Percentiles rank a stretch among this genome's conserved stretches.
phyloP scores from a whole-genome alignment of 2,329 filamentous ascomycete genomes.

The Aspergillus sojae region DNA sequence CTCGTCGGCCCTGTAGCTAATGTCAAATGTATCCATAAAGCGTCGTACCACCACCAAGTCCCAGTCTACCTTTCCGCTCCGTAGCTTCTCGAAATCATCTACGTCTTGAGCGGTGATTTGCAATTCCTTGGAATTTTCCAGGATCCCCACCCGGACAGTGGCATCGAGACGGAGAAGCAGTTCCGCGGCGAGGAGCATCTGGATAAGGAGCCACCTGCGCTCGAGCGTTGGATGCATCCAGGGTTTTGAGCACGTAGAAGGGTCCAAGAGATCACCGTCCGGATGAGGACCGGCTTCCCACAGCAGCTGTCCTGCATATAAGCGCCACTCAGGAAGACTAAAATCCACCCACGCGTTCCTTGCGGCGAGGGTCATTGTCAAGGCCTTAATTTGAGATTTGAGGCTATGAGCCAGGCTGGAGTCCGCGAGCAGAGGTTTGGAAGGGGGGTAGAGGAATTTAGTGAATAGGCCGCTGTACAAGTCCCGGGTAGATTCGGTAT shows the following conservation, averaged over 20 bases:
- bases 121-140: constrained; percentile 42
- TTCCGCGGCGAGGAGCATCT: constrained; percentile 58
- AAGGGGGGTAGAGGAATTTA: constrained; percentile 41
- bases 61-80: constrained; percentile 58
- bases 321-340: constrained; percentile 49
- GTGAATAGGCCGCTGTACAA: constrained; percentile 40
- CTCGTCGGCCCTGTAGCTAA: constrained; percentile 29
- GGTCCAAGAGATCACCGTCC: constrained; percentile 36
- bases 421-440: constrained; percentile 27
- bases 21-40: constrained; percentile 55
- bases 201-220: constrained; percentile 57
- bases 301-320: constrained; percentile 49
- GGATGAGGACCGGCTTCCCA: constrained; percentile 43
- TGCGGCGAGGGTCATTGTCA: constrained; percentile 46
- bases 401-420: constrained; percentile 37
- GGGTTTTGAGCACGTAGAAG: constrained; percentile 18
- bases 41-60: constrained; percentile 57
- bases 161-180: constrained; percentile 58
- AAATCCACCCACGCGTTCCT: constrained; percentile 53
- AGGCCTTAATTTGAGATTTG: constrained; percentile 49
- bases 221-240: constrained; percentile 40
- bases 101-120: constrained; percentile 48
- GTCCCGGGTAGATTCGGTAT: constrained; percentile 35
- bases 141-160: constrained; percentile 43
- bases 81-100: constrained; percentile 48